Base-by-base conservation (phyloP, 2,329 filamentous ascomycete species). In the Ambrosiella beaveri region DNA sequence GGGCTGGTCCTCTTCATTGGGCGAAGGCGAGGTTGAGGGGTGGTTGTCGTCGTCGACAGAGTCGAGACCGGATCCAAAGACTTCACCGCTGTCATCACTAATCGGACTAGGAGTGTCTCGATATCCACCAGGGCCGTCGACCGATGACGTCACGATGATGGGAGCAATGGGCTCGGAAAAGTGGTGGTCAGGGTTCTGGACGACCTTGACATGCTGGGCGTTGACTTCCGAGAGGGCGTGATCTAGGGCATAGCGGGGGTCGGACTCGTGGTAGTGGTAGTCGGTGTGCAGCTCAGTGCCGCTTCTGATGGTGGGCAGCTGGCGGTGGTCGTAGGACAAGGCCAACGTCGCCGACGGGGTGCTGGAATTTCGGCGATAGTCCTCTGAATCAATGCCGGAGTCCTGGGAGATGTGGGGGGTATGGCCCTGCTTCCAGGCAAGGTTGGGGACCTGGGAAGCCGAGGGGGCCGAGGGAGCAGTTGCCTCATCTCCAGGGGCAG, bases 91-190 rank as follows among this genome's bases (percentile, higher is more conserved):
- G 17, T 73, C 71, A 45, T 61, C 52, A 61, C 55, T 57, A 56
- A 52, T 53, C 17, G 50, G 61, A 54, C 57, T 59, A 17, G 54
- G 57, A 37, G 56, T 60, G 45, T 63, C 54, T 9, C 51, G 67
- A 62, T 86, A 82, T 1, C 79, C 82, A 27, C 5, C 27, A 58
- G 70, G 77, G 8, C 78, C 80, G 65, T 89, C 84, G 15, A 84
- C 77, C 1, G 82, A 82, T 0, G 83, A 85, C 3, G 27, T 27
- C 27, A 27, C 27, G 11, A 86, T 81, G 13, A 87, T 76, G 0
- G 84, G 84, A 3, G 86, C 82, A 39, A 88, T 67, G 13, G 86
- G 85, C 62, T 86, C 79, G 56, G 78, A 73, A 61, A 75, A 75
- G 11, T 41, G 37, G 63, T 74, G 75, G 7, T 77, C 78, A 11